Conservation (phyloP, 768 basidiomycete species). For the Xerocomus spinulosus region DNA sequence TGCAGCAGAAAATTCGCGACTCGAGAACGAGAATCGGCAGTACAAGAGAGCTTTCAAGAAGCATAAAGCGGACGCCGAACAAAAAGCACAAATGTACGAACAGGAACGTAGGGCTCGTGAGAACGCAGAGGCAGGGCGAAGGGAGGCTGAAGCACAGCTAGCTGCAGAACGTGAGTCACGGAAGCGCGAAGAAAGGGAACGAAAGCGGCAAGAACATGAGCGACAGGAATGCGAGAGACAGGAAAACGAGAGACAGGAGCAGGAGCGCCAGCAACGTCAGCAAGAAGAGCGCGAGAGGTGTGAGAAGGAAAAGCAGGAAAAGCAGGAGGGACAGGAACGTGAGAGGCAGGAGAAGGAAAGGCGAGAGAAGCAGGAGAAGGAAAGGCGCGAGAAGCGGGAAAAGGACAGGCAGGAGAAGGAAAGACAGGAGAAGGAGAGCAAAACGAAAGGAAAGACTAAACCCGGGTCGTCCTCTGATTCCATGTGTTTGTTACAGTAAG, state of each 20-base stretch:
- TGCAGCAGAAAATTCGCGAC: slow-evolving; percentile 32
- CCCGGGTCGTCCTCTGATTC: background rate
- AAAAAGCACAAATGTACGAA: slow-evolving; percentile 15
- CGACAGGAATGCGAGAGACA: background rate
- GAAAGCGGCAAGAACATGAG: background rate
- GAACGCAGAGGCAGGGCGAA: slow-evolving; percentile 19
- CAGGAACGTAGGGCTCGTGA: slow-evolving; percentile 25
- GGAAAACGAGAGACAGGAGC: background rate
- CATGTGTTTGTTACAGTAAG: slow-evolving; percentile 9
- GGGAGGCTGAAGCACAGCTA: slow-evolving; percentile 16
- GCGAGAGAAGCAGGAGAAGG: background rate
- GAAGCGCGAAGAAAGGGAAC: slow-evolving; percentile 7
- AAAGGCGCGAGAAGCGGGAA: background rate
- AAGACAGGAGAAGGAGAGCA: slow-evolving; percentile 3
- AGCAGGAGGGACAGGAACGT: background rate
- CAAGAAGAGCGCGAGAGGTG: background rate
- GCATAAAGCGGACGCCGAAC: slow-evolving; percentile 20
- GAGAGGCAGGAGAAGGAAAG: slow-evolving; percentile 4
- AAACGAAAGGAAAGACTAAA: background rate
- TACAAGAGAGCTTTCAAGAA: slow-evolving; percentile 15
- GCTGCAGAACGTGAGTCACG: slow-evolving; percentile 8
- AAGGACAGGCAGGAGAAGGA: slow-evolving; percentile 1
- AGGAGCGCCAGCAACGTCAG: too few relatives aligned
- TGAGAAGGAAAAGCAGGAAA: background rate
- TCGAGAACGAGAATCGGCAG: slow-evolving; percentile 25